Percentiles rank a stretch among this genome's conserved stretches.
These are phyloP conservation scores for Casuarina glauca DNA, from an alignment of 306 rosid genomes.

Conservation along the genomic window DNA sequence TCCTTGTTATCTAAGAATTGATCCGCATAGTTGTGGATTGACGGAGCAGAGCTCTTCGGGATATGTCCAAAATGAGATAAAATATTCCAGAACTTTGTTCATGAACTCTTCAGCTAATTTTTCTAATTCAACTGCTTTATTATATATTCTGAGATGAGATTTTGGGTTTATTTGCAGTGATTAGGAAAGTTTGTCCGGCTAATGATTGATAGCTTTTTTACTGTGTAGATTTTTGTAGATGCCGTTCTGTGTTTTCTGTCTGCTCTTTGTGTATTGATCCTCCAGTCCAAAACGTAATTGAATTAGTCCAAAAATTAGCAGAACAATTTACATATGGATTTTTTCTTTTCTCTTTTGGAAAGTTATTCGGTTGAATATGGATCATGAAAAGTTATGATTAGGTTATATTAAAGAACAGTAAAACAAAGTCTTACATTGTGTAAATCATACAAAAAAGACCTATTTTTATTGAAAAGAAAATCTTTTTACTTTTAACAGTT, in stretches of 20 bases:
- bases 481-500: no score
- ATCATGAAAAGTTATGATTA: no score
- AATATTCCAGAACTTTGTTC: constrained; percentile 21
- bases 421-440: no score
- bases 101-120: constrained; percentile 9
- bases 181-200: neutral
- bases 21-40: neutral
- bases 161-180: constrained; percentile 17
- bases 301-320: neutral
- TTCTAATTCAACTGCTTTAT: constrained; percentile 17
- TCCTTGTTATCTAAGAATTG: neutral
- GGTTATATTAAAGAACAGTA: no score
- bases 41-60: neutral
- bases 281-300: neutral
- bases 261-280: constrained; percentile 10
- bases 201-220: constrained; percentile 11
- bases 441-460: no score
- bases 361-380: neutral
- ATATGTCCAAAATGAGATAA: neutral
- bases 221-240: neutral
- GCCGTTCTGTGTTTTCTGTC: constrained; percentile 17
- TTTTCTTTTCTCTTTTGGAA: neutral
- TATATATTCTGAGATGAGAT: constrained; percentile 14
- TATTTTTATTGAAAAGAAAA: no score
- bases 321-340: neutral